Conservation (phyloP, 345 rosid species). For the Limnanthes douglasii region DNA sequence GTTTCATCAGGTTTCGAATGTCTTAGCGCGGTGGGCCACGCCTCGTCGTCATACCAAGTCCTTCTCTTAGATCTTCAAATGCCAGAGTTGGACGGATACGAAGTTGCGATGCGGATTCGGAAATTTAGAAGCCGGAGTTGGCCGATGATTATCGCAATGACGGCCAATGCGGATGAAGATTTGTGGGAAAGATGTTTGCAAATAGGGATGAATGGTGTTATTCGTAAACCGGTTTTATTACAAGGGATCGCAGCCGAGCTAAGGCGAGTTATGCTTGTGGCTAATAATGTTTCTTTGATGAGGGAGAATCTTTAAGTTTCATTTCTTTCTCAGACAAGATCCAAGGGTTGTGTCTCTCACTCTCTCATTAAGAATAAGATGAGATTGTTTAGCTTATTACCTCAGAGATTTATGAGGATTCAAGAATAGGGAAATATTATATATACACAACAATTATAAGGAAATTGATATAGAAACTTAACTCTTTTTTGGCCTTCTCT, state of each 20-base stretch:
- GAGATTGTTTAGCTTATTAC: no score
- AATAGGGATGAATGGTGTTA: slow-evolving; percentile 66
- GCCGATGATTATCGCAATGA: slow-evolving; percentile 61
- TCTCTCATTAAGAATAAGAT: no score
- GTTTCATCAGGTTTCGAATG: slow-evolving; percentile 74
- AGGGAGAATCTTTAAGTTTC: no score
- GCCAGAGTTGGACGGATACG: slow-evolving; percentile 67
- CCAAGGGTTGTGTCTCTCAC: no score
- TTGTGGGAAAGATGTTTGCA: slow-evolving; percentile 52
- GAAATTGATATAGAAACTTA: no score
- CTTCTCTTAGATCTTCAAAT: slow-evolving; percentile 71
- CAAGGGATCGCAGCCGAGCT: slow-evolving; percentile 66
- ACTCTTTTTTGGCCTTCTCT: no score
- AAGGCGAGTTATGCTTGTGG: slow-evolving; percentile 54
- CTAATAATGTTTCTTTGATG: no score
- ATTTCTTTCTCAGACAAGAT: no score
- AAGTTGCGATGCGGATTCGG: slow-evolving; percentile 62
- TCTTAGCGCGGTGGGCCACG: slow-evolving; percentile 31
- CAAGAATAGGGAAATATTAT: no score
- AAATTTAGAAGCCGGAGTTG: slow-evolving; percentile 39
- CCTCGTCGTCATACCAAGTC: slow-evolving; percentile 41
- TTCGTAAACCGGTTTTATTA: slow-evolving; percentile 53
- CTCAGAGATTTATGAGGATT: no score
- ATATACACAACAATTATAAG: no score
- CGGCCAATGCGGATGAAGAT: slow-evolving; percentile 39